Conservation (phyloP, 1,284 basidiomycete species). For the Naganishia cerealis region DNA sequence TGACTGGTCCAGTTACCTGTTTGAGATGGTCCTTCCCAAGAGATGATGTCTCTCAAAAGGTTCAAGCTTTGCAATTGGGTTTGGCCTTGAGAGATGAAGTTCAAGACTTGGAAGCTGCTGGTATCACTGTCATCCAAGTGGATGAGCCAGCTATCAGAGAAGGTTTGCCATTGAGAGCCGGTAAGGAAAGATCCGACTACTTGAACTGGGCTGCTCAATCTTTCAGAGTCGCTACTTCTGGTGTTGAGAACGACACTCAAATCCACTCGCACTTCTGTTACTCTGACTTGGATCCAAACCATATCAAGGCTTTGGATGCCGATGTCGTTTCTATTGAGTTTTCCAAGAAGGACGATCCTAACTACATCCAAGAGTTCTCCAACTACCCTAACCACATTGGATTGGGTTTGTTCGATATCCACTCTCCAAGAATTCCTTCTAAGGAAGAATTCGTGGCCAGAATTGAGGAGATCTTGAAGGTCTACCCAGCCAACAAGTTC, state of each 20-base stretch:
- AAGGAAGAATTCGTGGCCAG: too few relatives aligned
- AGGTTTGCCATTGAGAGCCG: conserved; percentile 89
- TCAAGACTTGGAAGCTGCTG: conserved; percentile 92
- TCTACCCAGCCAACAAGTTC: too few relatives aligned
- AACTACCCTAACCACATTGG: too few relatives aligned
- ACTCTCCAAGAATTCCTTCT: too few relatives aligned
- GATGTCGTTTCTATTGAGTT: conserved; percentile 99
- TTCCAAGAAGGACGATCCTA: conserved; percentile 93
- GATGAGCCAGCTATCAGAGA: conserved; percentile 99
- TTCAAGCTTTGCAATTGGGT: conserved; percentile 97
- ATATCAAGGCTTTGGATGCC: conserved; percentile 97
- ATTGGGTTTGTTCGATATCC: too few relatives aligned
- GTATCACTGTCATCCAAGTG: conserved; percentile 97
- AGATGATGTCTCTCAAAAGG: conserved; percentile 91
- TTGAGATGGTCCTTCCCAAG: conserved; percentile 99
- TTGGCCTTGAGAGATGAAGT: conserved; percentile 98
- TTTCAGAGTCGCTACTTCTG: conserved; percentile 92
- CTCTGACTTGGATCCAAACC: conserved; percentile 85
- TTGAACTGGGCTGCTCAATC: conserved; percentile 96
- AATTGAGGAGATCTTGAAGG: too few relatives aligned
- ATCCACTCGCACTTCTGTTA: conserved; percentile 95
- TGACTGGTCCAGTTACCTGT: conserved; percentile 58
- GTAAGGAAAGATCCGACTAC: conserved; percentile 92
- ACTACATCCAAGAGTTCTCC: too few relatives aligned
- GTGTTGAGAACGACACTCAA: conserved; percentile 86